These are phyloP conservation scores for Cyclostephanos invisitatus DNA, from an alignment of 108 stramenopile species.

Conservation along the genomic window DNA sequence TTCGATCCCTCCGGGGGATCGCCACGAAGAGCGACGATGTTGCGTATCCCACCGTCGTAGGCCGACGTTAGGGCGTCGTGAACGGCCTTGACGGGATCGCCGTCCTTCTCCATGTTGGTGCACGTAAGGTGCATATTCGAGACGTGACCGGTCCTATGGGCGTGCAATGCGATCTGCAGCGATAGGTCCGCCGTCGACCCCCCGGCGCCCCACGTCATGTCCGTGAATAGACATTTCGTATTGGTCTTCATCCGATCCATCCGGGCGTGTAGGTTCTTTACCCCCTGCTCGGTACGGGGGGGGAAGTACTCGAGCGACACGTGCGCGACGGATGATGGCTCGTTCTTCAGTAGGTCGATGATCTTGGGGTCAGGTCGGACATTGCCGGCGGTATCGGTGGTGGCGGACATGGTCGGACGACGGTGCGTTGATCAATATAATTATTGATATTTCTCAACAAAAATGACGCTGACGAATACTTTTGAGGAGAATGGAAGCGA, in stretches of 20 bases:
- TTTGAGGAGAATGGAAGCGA: too few relatives aligned
- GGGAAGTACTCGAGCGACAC: slow-evolving; percentile 98
- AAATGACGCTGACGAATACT: too few relatives aligned
- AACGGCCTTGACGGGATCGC: slow-evolving; percentile 81
- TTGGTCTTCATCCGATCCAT: slow-evolving; percentile 90
- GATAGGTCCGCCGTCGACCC: slow-evolving; percentile 97
- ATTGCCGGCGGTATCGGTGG: slow-evolving; percentile 3
- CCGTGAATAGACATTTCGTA: slow-evolving; percentile 91
- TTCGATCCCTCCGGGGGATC: slow-evolving; percentile 98
- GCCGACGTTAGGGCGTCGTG: slow-evolving; percentile 82
- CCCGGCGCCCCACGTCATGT: slow-evolving; percentile 99
- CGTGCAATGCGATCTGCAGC: slow-evolving; percentile 85
- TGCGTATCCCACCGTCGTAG: slow-evolving; percentile 89
- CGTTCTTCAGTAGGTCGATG: slow-evolving; percentile 71
- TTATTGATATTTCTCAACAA: too few relatives aligned
- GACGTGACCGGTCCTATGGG: slow-evolving; percentile 86
- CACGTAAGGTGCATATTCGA: slow-evolving; percentile 99
- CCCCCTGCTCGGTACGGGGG: slow-evolving; percentile 94
- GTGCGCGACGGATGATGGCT: slow-evolving; percentile 62
- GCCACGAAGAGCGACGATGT: slow-evolving; percentile 99
- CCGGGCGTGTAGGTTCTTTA: slow-evolving; percentile 93
- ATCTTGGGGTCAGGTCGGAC: slow-evolving; percentile 76
- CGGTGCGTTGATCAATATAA: too few relatives aligned
- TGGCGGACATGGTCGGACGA: slow-evolving; percentile 10
- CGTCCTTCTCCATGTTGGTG: slow-evolving; percentile 96